These are phyloP conservation scores for Ogataea trehalophila DNA, from an alignment of 805 yeast species.

Conservation along the genomic window DNA sequence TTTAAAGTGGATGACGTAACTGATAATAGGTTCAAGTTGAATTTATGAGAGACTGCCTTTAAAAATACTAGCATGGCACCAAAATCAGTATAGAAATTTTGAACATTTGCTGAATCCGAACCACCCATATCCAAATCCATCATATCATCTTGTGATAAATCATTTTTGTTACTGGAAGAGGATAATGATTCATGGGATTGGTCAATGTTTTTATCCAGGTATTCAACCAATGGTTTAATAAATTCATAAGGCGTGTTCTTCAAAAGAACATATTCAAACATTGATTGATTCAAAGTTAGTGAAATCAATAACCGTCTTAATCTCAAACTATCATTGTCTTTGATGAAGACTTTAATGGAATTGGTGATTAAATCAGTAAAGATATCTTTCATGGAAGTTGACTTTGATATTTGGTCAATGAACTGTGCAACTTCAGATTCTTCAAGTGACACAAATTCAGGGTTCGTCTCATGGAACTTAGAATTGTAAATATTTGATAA, in stretches of 20 bases:
- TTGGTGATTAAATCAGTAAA: conserved; percentile 33
- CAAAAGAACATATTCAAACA: conserved; percentile 41
- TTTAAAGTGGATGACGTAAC: not conserved
- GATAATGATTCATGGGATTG: conserved; percentile 21
- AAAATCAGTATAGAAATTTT: conserved; percentile 64
- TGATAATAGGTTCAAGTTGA: conserved; percentile 9
- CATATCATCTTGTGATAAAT: conserved; percentile 13
- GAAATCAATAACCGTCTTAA: conserved; percentile 50
- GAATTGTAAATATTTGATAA: conserved; percentile 13
- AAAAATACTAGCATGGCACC: conserved; percentile 55
- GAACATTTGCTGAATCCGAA: conserved; percentile 53
- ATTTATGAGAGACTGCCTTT: conserved; percentile 13
- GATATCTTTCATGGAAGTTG: conserved; percentile 40
- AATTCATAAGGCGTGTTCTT: conserved; percentile 40
- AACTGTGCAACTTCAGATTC: conserved; percentile 51
- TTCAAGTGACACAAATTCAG: conserved; percentile 45
- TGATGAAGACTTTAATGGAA: conserved; percentile 33
- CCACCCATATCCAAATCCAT: conserved; percentile 34
- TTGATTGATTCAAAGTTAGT: conserved; percentile 37
- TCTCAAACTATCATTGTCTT: conserved; percentile 36
- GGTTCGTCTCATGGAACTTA: conserved; percentile 34
- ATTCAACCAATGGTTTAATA: conserved; percentile 41
- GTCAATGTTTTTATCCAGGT: conserved; percentile 40
- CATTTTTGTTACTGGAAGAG: conserved; percentile 10
- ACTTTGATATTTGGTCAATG: conserved; percentile 39